Conservation (phyloP, 495 filamentous ascomycete species). For the Aspergillus kassunensis region DNA sequence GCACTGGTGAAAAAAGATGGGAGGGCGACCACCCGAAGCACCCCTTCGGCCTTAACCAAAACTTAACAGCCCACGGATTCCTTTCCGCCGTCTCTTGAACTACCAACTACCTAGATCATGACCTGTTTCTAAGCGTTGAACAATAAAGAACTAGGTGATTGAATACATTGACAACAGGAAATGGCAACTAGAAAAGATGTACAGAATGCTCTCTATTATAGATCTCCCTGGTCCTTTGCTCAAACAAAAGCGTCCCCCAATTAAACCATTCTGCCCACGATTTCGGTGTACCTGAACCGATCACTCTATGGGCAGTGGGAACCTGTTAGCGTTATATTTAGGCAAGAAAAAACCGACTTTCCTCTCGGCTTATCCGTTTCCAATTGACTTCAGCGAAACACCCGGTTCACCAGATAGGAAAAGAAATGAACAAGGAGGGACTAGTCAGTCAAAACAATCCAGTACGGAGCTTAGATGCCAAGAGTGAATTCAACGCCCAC, state of each 20-base stretch:
- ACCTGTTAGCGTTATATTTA: conserved; percentile 15
- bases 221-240: conserved; percentile 2
- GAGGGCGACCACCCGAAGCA: too few relatives aligned
- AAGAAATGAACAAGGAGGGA: conserved; percentile 10
- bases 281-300: conserved; percentile 5
- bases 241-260: conserved; percentile 4
- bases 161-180: conserved; percentile 7
- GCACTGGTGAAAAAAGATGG: too few relatives aligned
- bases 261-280: conserved; percentile 9
- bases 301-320: conserved; percentile 14
- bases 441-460: conserved; percentile 7
- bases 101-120: too few relatives aligned
- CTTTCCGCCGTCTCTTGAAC: too few relatives aligned
- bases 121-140: too few relatives aligned
- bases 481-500: conserved; percentile 97
- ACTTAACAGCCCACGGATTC: too few relatives aligned
- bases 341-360: conserved; percentile 6
- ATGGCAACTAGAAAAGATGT: conserved; percentile 2
- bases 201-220: conserved; percentile 11
- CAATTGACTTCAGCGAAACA: conserved; percentile 9
- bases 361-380: conserved; percentile 7
- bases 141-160: not conserved
- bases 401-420: conserved; percentile 9
- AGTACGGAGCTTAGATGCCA: conserved; percentile 63
- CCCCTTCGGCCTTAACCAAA: too few relatives aligned